phyloP scores from a whole-genome alignment of 164 flowering plant species.

The Malania oleifera region DNA sequence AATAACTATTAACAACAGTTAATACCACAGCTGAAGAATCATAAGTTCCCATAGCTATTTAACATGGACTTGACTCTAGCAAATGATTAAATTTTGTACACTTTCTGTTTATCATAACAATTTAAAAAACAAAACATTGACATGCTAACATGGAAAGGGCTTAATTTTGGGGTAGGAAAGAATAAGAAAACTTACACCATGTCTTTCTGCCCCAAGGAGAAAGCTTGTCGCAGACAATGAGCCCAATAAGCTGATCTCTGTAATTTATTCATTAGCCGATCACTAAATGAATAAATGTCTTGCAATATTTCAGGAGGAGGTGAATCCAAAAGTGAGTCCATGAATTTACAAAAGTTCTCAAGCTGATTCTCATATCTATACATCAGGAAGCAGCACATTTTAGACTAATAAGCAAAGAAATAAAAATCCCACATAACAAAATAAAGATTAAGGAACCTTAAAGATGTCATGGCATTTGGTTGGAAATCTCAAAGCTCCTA shows the following conservation, averaged over 20 bases:
- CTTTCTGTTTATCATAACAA: not conserved
- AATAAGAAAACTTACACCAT: slow-evolving; percentile 58
- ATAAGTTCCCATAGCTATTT: not conserved
- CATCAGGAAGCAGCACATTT: slow-evolving; percentile 3
- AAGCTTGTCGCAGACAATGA: slow-evolving; percentile 45
- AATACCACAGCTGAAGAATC: not conserved
- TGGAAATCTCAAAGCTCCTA: too few species aligned
- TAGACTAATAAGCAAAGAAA: not conserved
- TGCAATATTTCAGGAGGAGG: slow-evolving; percentile 72
- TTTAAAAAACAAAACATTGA: not conserved
- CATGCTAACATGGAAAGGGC: not conserved
- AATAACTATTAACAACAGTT: slow-evolving; percentile 2
- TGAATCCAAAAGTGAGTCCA: slow-evolving; percentile 86
- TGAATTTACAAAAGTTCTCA: slow-evolving; percentile 65
- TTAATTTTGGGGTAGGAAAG: not conserved
- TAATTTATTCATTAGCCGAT: slow-evolving; percentile 47
- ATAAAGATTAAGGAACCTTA: not conserved
- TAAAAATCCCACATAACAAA: slow-evolving; percentile 1
- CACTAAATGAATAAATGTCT: slow-evolving; percentile 35
- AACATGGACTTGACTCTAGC: not conserved
- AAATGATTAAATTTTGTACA: too few species aligned
- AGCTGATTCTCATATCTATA: slow-evolving; percentile 79
- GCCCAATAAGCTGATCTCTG: slow-evolving; percentile 75
- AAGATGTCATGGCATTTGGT: too few species aligned
- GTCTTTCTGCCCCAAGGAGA: slow-evolving; percentile 66